A percentile compares a stretch with the other conserved stretches of the same genome.
Conservation (phyloP, 140 eudicot species). For the Bidens hawaiensis region DNA sequence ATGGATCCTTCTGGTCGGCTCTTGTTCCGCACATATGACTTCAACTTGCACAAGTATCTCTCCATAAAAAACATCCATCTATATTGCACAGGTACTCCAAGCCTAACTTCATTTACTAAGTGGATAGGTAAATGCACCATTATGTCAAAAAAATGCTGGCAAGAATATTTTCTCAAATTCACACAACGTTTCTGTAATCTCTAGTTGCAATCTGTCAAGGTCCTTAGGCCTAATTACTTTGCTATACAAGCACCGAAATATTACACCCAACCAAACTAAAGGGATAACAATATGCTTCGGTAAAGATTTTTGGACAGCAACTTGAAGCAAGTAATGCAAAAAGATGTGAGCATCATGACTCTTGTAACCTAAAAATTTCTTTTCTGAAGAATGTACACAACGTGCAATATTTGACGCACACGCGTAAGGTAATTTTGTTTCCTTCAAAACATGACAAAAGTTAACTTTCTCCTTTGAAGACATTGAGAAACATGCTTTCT, state of each 20-base stretch:
- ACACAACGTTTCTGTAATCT: too few relatives aligned
- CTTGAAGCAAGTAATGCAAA: slow-evolving; percentile 18
- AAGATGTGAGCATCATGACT: too few relatives aligned
- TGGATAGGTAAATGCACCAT: too few relatives aligned
- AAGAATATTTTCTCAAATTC: too few relatives aligned
- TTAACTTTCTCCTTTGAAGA: slow-evolving; percentile 3
- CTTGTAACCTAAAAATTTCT: slow-evolving; percentile 9
- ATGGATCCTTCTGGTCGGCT: too few relatives aligned
- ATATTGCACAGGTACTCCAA: not conserved
- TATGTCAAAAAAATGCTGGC: too few relatives aligned
- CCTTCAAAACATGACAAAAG: slow-evolving; percentile 3
- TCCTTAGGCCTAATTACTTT: slow-evolving; percentile 6
- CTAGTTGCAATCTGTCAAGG: not conserved
- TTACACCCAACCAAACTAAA: slow-evolving; percentile 1
- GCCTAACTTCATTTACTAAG: slow-evolving; percentile 1
- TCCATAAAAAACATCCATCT: not conserved
- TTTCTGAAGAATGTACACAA: not conserved
- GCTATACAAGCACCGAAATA: not conserved
- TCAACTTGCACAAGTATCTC: not conserved
- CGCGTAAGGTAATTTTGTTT: too few relatives aligned
- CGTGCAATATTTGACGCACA: slow-evolving; percentile 8
- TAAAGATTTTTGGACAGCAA: slow-evolving; percentile 8
- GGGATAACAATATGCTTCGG: slow-evolving; percentile 14
- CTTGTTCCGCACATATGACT: not conserved
- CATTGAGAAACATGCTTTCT: slow-evolving; percentile 8